Base-by-base conservation (phyloP, 2,329 filamentous ascomycete species). In the Apiospora pterosperma region DNA sequence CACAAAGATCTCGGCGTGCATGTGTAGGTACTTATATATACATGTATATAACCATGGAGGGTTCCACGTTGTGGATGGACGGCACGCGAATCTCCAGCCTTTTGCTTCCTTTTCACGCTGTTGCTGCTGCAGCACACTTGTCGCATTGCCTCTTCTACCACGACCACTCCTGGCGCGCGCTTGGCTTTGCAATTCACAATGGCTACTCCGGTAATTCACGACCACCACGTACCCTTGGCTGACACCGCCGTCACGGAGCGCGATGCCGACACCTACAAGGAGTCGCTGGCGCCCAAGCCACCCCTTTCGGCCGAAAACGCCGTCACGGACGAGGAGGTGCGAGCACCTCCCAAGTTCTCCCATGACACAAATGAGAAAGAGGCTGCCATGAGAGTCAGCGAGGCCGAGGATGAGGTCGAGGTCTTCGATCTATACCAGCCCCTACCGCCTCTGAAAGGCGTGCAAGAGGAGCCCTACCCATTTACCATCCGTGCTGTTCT, bases 401-500 rank as follows among this genome's bases (percentile, higher is more conserved):
- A 42, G 23, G 21, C 44, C 48, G 60, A 65, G 19, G 44, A 65
- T 19, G 44, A 62, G 39, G 44, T 62, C 34, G 64, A 70, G 34
- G 72, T 77, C 64, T 72, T 69, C 48, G 77, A 79, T 39, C 72
- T 80, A 39, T 80, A 79, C 69, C 65, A 67, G n/a, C 80, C 79
- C 31, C 80, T 83, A 59, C 80, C 80, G 14, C 69, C 74, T 0
- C 70, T 78, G 36, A 78, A 80, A 68, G 77, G 78, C 21, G 67
- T 80, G n/a, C 69, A 72, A 52, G 79, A 82, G 62, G 79, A 84
- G 67, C 71, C 77, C 14, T 76, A 79, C 67, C 84, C 87, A 61
- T 69, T 89, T 58, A 88, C 85, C 8, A 70, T 84, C 38, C 82
- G 86, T 55, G 85, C 86, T 19, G 75, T 89, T 28, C 64, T 87